These are phyloP conservation scores for Mrakia hoshinonis DNA, from an alignment of 768 basidiomycete genomes.

Conservation along the genomic window DNA sequence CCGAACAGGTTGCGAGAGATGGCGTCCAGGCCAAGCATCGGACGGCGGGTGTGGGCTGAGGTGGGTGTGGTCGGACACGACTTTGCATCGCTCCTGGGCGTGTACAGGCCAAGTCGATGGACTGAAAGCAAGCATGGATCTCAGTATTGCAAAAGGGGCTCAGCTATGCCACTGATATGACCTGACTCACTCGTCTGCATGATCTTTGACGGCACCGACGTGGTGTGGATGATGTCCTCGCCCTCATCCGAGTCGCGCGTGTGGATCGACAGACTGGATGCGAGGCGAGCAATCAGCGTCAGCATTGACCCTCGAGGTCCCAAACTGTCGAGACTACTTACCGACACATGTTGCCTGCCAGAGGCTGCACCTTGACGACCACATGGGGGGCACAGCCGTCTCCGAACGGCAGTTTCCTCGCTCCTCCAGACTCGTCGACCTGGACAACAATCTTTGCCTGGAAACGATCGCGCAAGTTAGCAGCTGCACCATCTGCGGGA, in stretches of 20 bases:
- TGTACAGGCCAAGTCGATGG: conserved; percentile 77
- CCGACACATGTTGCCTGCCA: conserved; percentile 72
- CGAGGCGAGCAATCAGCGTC: not conserved
- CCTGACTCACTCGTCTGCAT: conserved; percentile 65
- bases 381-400: conserved; percentile 53
- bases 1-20: conserved; percentile 86
- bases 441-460: conserved; percentile 84
- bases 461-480: not conserved
- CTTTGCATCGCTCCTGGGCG: conserved; percentile 63
- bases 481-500: not conserved
- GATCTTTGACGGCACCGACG: conserved; percentile 62
- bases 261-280: conserved; percentile 44
- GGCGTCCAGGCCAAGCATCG: conserved; percentile 82
- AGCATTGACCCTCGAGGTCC: not conserved
- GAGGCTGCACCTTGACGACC: conserved; percentile 70
- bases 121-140: conserved; percentile 46
- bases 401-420: conserved; percentile 70
- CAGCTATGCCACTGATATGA: not conserved
- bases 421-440: conserved; percentile 64
- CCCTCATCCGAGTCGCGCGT: conserved; percentile 68
- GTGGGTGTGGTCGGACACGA: conserved; percentile 68
- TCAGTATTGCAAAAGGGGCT: conserved; percentile 4
- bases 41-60: conserved; percentile 60
- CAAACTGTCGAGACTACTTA: conserved; percentile 36
- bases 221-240: conserved; percentile 74